Conservation (phyloP, 139 green algal species). For the Zygnema cylindricum region DNA sequence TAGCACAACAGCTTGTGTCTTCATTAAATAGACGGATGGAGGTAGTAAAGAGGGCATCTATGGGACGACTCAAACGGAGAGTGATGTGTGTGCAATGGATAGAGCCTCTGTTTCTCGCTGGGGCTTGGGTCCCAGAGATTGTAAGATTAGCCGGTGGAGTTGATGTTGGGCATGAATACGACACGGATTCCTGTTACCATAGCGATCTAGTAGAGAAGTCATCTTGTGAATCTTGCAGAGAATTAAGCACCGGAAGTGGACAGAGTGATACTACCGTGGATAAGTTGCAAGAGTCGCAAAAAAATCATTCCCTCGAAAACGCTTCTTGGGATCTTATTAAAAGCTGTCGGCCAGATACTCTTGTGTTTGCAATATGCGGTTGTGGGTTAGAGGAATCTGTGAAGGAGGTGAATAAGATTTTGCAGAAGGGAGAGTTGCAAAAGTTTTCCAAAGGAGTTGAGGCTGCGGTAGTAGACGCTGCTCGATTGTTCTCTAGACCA, state of each 20-base stretch:
- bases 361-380: slow-evolving; percentile 76
- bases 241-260: not conserved
- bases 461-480: slow-evolving; percentile 44
- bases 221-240: not conserved
- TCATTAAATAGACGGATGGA: slow-evolving; percentile 44
- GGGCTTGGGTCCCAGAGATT: slow-evolving; percentile 73
- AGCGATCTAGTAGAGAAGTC: too few species aligned
- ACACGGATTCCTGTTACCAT: not conserved
- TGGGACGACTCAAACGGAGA: slow-evolving; percentile 52
- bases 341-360: slow-evolving; percentile 57
- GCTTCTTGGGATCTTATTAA: not conserved
- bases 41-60: slow-evolving; percentile 30
- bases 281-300: not conserved
- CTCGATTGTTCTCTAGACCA: slow-evolving; percentile 44
- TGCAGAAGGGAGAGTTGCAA: slow-evolving; percentile 4
- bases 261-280: not conserved
- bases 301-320: not conserved
- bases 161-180: slow-evolving; percentile 57
- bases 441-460: slow-evolving; percentile 12
- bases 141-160: slow-evolving; percentile 65
- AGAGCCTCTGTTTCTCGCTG: slow-evolving; percentile 67
- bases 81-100: slow-evolving; percentile 74
- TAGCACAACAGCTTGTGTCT: not conserved
- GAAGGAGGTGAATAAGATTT: not conserved
- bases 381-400: slow-evolving; percentile 52